Percentiles rank a stretch among this genome's conserved stretches.
phyloP scores from a whole-genome alignment of 2,329 filamentous ascomycete genomes.

The Ceratocystis cacaofunesta region DNA sequence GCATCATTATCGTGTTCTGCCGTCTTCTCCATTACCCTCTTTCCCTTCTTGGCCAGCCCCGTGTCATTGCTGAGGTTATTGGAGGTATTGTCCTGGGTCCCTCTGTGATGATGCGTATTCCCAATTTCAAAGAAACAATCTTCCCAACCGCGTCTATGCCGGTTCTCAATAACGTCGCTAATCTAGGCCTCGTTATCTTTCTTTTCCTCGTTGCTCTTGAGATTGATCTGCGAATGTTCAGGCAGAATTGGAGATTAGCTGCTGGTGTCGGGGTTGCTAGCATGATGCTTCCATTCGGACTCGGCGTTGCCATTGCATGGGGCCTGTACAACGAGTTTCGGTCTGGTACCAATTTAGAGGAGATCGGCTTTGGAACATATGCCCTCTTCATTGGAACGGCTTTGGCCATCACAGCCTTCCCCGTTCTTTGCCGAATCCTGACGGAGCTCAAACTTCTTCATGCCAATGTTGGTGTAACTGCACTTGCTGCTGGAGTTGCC shows the following conservation, averaged over 20 bases:
- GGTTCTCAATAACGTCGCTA: conserved; percentile 36
- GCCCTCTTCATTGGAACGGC: conserved; percentile 76
- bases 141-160: conserved; percentile 65
- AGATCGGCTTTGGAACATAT: conserved; percentile 40
- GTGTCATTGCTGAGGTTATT: conserved; percentile 72
- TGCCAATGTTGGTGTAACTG: conserved; percentile 74
- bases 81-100: conserved; percentile 76
- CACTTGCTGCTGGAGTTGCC: conserved; percentile 77
- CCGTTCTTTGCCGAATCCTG: conserved; percentile 83
- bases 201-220: conserved; percentile 80
- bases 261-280: conserved; percentile 63
- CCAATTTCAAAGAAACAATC: conserved; percentile 59
- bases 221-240: conserved; percentile 63
- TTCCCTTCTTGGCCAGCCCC: conserved; percentile 61
- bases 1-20: conserved; percentile 36
- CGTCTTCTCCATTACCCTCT: conserved; percentile 55
- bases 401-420: conserved; percentile 81
- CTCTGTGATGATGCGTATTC: conserved; percentile 75
- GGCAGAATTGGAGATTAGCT: conserved; percentile 68
- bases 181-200: conserved; percentile 70
- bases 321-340: conserved; percentile 65
- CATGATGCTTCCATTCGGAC: conserved; percentile 68
- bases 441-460: conserved; percentile 76
- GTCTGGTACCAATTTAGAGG: conserved; percentile 26
- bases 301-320: conserved; percentile 67